Conservation (phyloP, 2,329 filamentous ascomycete species). For the Aspergillus hiratsukae region DNA sequence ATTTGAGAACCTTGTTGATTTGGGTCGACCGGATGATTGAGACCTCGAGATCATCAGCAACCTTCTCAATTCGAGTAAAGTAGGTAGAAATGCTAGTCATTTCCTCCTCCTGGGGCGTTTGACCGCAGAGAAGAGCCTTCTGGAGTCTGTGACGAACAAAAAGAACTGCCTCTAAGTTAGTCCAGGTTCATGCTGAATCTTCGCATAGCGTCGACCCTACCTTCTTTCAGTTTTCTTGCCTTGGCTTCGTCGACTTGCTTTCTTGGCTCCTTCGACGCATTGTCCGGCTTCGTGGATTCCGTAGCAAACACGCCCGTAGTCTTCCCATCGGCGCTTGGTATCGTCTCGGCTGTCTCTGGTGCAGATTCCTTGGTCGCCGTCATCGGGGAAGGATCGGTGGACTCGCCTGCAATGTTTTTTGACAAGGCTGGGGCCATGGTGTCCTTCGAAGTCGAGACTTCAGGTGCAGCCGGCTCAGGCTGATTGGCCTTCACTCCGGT, state of each 20-base stretch:
- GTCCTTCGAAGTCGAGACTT: conserved; percentile 9
- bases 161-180: conserved; percentile 53
- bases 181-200: background rate
- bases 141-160: conserved; percentile 93
- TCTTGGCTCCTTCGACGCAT: conserved; percentile 47
- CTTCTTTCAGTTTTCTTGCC: conserved; percentile 56
- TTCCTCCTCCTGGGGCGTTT: conserved; percentile 73
- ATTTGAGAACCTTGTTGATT: conserved; percentile 98
- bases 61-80: conserved; percentile 68
- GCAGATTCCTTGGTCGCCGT: conserved; percentile 1
- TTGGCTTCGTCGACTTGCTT: conserved; percentile 53
- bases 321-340: conserved; percentile 2
- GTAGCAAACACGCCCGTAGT: background rate
- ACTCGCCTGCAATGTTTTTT: conserved; percentile 32
- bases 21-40: conserved; percentile 86
- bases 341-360: conserved; percentile 1
- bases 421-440: conserved; percentile 28
- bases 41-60: conserved; percentile 69
- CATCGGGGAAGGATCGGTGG: conserved; percentile 24
- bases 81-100: conserved; percentile 44
- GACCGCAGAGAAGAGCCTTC: conserved; percentile 84
- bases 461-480: conserved; percentile 9
- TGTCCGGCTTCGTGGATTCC: background rate
- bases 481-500: conserved; percentile 12
- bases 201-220: conserved; percentile 28